Percentiles rank a stretch among this genome's conserved stretches.
These are phyloP conservation scores for Phialophora expanda DNA, from an alignment of 2,329 filamentous ascomycete genomes.

Conservation along the genomic window DNA sequence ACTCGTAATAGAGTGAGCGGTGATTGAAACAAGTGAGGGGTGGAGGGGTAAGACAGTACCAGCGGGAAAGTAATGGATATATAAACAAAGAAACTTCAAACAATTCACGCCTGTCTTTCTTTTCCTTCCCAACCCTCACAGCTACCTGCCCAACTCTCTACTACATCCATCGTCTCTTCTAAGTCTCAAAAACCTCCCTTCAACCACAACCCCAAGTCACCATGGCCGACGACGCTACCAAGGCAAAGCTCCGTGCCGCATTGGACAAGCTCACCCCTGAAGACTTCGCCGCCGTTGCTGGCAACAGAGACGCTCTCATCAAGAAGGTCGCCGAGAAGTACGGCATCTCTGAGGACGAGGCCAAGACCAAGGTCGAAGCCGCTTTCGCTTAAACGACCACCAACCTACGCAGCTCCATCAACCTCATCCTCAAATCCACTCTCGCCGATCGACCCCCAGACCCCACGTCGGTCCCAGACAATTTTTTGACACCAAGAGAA, in stretches of 20 bases:
- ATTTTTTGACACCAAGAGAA: neutral
- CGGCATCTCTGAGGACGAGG: conserved; percentile 37
- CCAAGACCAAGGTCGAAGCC: conserved; percentile 32
- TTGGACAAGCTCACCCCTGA: conserved; percentile 38
- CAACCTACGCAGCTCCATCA: neutral
- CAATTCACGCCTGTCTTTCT: conserved; percentile 8
- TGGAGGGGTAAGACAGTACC: conserved; percentile 28
- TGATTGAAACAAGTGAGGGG: conserved; percentile 24
- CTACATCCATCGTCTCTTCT: conserved; percentile 7
- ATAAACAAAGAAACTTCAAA: conserved; percentile 28
- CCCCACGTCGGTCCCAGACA: neutral
- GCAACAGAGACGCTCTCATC: conserved; percentile 33
- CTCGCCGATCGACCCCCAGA: neutral
- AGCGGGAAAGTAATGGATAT: conserved; percentile 12
- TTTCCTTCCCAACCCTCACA: conserved; percentile 9
- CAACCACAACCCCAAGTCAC: conserved; percentile 21
- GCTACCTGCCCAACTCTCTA: neutral
- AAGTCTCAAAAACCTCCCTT: neutral
- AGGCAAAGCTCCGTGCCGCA: conserved; percentile 31
- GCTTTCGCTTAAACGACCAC: conserved; percentile 28
- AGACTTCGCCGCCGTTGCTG: conserved; percentile 34
- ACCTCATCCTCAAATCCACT: neutral
- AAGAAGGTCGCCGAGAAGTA: conserved; percentile 35
- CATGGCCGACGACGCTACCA: conserved; percentile 37
- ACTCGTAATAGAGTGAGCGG: neutral